Base-by-base conservation (phyloP, 2,329 filamentous ascomycete species). In the Scedosporium boydii region DNA sequence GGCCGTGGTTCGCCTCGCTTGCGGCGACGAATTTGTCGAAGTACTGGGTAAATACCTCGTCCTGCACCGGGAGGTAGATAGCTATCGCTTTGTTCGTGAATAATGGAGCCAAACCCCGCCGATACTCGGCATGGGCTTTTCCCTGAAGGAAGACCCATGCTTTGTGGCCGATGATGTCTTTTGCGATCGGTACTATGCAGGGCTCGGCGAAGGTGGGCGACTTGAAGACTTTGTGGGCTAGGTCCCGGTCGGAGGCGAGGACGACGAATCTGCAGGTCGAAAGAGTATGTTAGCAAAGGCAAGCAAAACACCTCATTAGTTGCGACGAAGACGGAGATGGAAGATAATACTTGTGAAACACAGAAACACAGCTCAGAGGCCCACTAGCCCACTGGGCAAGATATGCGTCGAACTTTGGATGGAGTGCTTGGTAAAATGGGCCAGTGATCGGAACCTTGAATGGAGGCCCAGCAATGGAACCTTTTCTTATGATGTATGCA, bases 131-230 rank as follows among this genome's bases (percentile, higher is more conserved):
- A 68, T 93, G 90, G 14, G 82, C 84, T 69, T 85, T 90, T 62
- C 90, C 90, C 66, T 90, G 85, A 58, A 93, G 78, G 71, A 93
- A 93, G 2, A 93, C 89, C 88, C 88, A 93, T 65, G 91, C 89
- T 60, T 80, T 84, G 42, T 84, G 83, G 60, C 88, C 82, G 27
- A 93, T 80, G 53, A 93, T 84, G 70, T 91, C 89, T 71, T 86
- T 83, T 6, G 89, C 89, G 62, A 88, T 81, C 67, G 91, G 89
- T 3, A 92, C 89, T 34, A 93, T 82, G 72, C 89, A 93, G 42
- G 90, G 90, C 70, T 91, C 89, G 71, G 88, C 85, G 67, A 86
- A 91, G 27, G 76, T 71, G 4, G 89, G 89, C 5, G 88, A 91
- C 73, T 92, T 93, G 82, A 93, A 90, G 66, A 91, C 87, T 71